phyloP scores from a whole-genome alignment of 305 asterid species.

The Caryopteris hybrid region DNA sequence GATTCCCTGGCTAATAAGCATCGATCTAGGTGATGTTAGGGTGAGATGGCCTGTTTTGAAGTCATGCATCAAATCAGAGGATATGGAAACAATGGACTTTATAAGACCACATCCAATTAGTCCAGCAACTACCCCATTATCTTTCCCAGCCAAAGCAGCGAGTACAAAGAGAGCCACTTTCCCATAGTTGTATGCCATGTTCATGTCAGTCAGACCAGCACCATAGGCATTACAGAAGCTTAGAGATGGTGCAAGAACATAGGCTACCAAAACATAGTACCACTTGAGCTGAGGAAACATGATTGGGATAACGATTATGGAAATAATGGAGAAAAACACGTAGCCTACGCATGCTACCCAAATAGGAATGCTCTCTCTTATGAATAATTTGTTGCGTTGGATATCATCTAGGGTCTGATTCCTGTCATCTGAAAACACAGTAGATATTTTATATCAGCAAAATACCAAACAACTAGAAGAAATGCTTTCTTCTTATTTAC shows the following conservation, averaged over 20 bases:
- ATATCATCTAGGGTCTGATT: conserved; percentile 49
- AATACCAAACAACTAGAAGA: neutral
- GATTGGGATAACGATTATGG: conserved; percentile 35
- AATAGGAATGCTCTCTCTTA: conserved; percentile 40
- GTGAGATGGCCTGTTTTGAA: conserved; percentile 53
- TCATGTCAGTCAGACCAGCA: conserved; percentile 49
- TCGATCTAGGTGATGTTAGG: conserved; percentile 47
- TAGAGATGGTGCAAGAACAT: conserved; percentile 45
- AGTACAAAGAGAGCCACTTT: conserved; percentile 47
- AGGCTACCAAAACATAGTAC: conserved; percentile 42
- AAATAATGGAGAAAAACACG: conserved; percentile 29
- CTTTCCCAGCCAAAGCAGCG: conserved; percentile 37
- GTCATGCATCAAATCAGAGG: conserved; percentile 57
- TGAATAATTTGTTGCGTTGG: conserved; percentile 53
- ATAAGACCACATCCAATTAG: conserved; percentile 52
- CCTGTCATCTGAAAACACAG: conserved; percentile 36
- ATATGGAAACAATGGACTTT: conserved; percentile 45
- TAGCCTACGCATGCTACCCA: conserved; percentile 47
- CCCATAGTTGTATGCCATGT: conserved; percentile 51
- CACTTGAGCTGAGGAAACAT: conserved; percentile 55
- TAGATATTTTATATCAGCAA: neutral
- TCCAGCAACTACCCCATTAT: conserved; percentile 49
- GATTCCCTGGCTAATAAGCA: conserved; percentile 49
- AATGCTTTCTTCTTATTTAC: neutral
- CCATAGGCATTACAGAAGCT: conserved; percentile 57